phyloP scores from a whole-genome alignment of 2,329 filamentous ascomycete species.

The Boeremia lycopersici region DNA sequence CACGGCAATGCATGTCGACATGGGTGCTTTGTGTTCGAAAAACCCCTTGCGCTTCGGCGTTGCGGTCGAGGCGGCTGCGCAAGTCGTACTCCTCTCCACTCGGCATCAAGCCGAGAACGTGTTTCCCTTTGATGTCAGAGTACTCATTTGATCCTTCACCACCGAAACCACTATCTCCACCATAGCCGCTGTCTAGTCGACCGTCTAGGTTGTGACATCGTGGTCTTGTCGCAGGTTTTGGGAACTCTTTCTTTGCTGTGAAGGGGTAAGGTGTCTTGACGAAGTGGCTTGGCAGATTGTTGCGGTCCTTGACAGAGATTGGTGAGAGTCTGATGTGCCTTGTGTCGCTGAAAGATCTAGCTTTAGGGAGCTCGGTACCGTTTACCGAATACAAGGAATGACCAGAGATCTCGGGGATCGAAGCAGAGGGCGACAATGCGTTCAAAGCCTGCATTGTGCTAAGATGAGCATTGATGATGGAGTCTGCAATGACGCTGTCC shows the following conservation, averaged over 20 bases:
- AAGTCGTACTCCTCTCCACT: conserved; percentile 22
- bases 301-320: conserved; percentile 16
- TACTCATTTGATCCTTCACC: conserved; percentile 15
- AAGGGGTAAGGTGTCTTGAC: conserved; percentile 38
- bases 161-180: conserved; percentile 9
- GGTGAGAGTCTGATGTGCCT: conserved; percentile 28
- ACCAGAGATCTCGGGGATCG: conserved; percentile 13
- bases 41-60: conserved; percentile 28
- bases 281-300: conserved; percentile 33
- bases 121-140: conserved; percentile 28
- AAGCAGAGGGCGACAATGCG: conserved; percentile 23
- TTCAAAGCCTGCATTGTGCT: conserved; percentile 39
- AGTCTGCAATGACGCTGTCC: conserved; percentile 35
- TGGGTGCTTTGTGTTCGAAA: conserved; percentile 4
- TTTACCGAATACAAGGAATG: conserved; percentile 15
- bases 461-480: conserved; percentile 38
- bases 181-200: conserved; percentile 7
- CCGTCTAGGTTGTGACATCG: conserved; percentile 15
- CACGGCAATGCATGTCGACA: conserved; percentile 6
- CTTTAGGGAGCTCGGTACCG: conserved; percentile 14
- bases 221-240: conserved; percentile 27
- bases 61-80: conserved; percentile 26
- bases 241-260: conserved; percentile 33
- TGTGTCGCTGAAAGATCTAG: conserved; percentile 23
- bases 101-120: conserved; percentile 27